These are phyloP conservation scores for Nitzschia putrida DNA, from an alignment of 108 stramenopile species.

Conservation along the genomic window DNA sequence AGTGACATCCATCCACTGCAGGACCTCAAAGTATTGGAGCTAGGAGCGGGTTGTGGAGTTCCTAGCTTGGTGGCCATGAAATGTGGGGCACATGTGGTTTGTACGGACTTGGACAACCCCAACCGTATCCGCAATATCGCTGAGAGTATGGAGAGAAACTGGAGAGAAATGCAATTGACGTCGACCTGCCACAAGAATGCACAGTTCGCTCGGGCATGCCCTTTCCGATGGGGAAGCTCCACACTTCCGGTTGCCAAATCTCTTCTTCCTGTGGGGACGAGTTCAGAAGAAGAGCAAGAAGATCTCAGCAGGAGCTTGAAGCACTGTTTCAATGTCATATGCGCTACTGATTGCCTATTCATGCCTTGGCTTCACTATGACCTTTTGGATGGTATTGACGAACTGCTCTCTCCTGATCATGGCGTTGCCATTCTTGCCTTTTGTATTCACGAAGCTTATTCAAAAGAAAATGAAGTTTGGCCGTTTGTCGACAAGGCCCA, in stretches of 20 bases:
- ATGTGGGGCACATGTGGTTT: slow-evolving; percentile 52
- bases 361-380: slow-evolving; percentile 47
- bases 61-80: slow-evolving; percentile 51
- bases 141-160: slow-evolving; percentile 43
- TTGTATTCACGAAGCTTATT: slow-evolving; percentile 44
- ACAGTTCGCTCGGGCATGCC: slow-evolving; percentile 16
- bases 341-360: slow-evolving; percentile 54
- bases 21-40: slow-evolving; percentile 34
- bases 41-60: slow-evolving; percentile 52
- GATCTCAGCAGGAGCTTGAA: neutral
- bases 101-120: slow-evolving; percentile 46
- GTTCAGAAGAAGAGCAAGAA: neutral
- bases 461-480: slow-evolving; percentile 47
- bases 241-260: slow-evolving; percentile 25
- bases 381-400: slow-evolving; percentile 36
- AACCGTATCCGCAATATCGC: slow-evolving; percentile 52
- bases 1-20: slow-evolving; percentile 34
- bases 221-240: slow-evolving; percentile 44
- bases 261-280: slow-evolving; percentile 3
- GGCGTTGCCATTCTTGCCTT: slow-evolving; percentile 46
- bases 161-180: neutral
- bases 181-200: neutral
- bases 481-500: slow-evolving; percentile 38
- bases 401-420: slow-evolving; percentile 18
- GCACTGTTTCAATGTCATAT: slow-evolving; percentile 39